These are phyloP conservation scores for Marasmius tenuissimus DNA, from an alignment of 1,284 basidiomycete genomes.

Conservation along the genomic window DNA sequence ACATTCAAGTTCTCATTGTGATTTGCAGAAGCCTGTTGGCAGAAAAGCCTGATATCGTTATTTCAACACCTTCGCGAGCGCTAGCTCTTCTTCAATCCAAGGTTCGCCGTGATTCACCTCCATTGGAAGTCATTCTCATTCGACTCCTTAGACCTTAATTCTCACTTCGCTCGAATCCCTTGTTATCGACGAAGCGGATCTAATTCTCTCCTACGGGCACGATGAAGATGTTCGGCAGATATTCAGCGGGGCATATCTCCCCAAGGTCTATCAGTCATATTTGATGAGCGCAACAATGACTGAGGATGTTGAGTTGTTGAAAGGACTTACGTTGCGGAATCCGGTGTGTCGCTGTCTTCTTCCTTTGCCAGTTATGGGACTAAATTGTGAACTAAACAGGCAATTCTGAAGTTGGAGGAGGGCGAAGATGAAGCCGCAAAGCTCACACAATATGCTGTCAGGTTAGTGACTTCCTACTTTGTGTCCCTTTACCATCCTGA, in stretches of 20 bases:
- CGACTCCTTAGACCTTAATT: slow-evolving; percentile 49
- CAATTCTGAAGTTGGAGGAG: slow-evolving; percentile 84
- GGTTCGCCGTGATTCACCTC: slow-evolving; percentile 31
- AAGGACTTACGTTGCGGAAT: slow-evolving; percentile 84
- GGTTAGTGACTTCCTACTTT: slow-evolving; percentile 36
- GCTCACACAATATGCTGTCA: slow-evolving; percentile 87
- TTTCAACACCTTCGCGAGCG: slow-evolving; percentile 89
- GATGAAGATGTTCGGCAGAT: slow-evolving; percentile 89
- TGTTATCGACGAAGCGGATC: slow-evolving; percentile 97
- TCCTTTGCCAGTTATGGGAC: slow-evolving; percentile 16
- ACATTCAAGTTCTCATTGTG: neutral
- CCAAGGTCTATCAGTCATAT: slow-evolving; percentile 91
- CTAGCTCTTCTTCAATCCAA: slow-evolving; percentile 81
- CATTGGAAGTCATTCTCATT: slow-evolving; percentile 1
- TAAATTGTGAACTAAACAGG: slow-evolving; percentile 47
- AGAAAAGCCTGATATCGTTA: slow-evolving; percentile 90
- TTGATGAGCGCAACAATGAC: slow-evolving; percentile 99
- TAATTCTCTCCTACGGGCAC: slow-evolving; percentile 97
- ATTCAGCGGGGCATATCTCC: slow-evolving; percentile 75
- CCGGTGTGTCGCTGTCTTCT: slow-evolving; percentile 58
- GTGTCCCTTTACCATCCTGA: neutral
- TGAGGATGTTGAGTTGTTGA: slow-evolving; percentile 90
- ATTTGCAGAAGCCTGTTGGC: slow-evolving; percentile 71
- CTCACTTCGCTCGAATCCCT: slow-evolving; percentile 76
- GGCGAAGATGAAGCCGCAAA: slow-evolving; percentile 75